Evolutionary conservation across 495 filamentous ascomycete genomes (phyloP).

Genomic region (Lepraria neglecta): DNA sequence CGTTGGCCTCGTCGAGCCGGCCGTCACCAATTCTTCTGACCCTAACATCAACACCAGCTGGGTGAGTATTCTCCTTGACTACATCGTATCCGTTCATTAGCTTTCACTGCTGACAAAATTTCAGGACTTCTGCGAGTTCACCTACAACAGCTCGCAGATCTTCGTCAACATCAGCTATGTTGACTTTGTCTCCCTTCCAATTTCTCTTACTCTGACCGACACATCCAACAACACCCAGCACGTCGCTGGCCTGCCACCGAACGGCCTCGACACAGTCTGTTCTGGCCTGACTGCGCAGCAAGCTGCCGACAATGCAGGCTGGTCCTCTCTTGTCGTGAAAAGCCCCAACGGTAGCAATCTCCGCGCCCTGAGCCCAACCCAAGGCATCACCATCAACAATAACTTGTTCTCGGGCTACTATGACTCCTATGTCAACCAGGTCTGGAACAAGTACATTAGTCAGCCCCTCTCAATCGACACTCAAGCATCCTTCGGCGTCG

Average conservation of each 20-base stretch:
- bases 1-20: conserved; percentile 67
- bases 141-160: conserved; percentile 58
- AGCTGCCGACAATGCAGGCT: conserved; percentile 50
- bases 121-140: conserved; percentile 63
- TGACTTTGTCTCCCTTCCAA: conserved; percentile 64
- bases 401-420: conserved; percentile 58
- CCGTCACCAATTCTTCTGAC: conserved; percentile 58
- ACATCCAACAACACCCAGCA: conserved; percentile 47
- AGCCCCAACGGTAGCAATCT: conserved; percentile 45
- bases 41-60: conserved; percentile 58
- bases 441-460: conserved; percentile 55
- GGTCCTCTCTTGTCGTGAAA: conserved; percentile 57
- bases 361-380: conserved; percentile 61
- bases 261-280: conserved; percentile 53
- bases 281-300: conserved; percentile 48
- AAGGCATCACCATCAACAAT: conserved; percentile 49
- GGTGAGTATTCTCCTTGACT: conserved; percentile 20
- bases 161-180: conserved; percentile 73
- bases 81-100: not conserved
- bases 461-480: conserved; percentile 55
- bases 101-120: not conserved
- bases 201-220: conserved; percentile 54
- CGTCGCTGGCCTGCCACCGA: conserved; percentile 52
- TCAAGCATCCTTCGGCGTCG: conserved; percentile 47
- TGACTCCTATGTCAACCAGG: conserved; percentile 54